Conservation (phyloP, 2,329 filamentous ascomycete species). For the Dothistroma septosporum region DNA sequence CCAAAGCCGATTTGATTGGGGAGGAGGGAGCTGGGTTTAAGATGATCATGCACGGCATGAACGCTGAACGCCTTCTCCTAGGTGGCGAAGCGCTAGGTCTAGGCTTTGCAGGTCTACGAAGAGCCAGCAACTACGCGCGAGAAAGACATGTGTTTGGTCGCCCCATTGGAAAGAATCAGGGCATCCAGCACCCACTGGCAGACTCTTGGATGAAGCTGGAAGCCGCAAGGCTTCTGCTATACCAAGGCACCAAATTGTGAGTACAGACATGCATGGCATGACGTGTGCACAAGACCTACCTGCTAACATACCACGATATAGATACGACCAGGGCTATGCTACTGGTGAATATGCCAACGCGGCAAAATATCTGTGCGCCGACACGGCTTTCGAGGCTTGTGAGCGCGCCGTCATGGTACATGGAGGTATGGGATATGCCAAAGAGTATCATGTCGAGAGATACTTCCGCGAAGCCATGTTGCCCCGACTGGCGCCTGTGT, state of each 20-base stretch:
- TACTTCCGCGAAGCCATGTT: slow-evolving; percentile 63
- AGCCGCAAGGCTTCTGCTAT: slow-evolving; percentile 61
- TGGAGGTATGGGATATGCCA: slow-evolving; percentile 46
- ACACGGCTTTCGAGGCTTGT: slow-evolving; percentile 60
- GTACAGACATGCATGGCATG: slow-evolving; percentile 42
- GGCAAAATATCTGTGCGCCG: slow-evolving; percentile 66
- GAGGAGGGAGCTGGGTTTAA: slow-evolving; percentile 45
- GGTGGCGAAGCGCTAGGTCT: slow-evolving; percentile 50
- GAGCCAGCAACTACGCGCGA: neutral
- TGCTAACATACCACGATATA: neutral
- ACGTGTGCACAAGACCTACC: neutral
- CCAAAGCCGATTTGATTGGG: slow-evolving; percentile 39
- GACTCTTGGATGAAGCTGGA: slow-evolving; percentile 63
- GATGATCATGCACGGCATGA: slow-evolving; percentile 70
- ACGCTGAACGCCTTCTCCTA: slow-evolving; percentile 71
- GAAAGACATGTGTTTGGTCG: slow-evolving; percentile 62
- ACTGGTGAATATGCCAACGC: slow-evolving; percentile 57
- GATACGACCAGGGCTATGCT: slow-evolving; percentile 23
- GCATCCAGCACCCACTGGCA: slow-evolving; percentile 61
- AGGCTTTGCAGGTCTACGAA: slow-evolving; percentile 41
- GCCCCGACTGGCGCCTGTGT: slow-evolving; percentile 61
- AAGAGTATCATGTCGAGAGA: slow-evolving; percentile 58
- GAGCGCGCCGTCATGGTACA: slow-evolving; percentile 47
- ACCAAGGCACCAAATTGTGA: slow-evolving; percentile 62
- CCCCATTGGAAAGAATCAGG: slow-evolving; percentile 63